Base-by-base conservation (phyloP, 2,329 filamentous ascomycete genomes). In the Parafenestella ontariensis region DNA sequence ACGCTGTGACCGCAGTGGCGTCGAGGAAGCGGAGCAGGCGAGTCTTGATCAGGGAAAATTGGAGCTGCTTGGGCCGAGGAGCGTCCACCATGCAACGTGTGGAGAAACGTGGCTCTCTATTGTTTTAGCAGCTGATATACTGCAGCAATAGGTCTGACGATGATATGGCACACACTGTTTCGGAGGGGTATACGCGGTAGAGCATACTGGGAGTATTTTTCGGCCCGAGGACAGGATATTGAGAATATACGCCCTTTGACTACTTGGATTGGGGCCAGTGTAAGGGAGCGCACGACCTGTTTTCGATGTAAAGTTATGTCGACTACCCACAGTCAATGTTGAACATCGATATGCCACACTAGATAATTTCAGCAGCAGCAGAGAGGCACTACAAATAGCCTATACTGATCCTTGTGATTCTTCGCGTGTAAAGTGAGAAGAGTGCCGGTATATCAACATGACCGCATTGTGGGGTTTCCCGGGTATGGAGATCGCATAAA, bases 31-130 rank as follows among this genome's bases (percentile, higher is more conserved):
- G 13, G 21, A 24, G 37, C 37, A 40, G 21, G 37, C 21, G 37
- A 13, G 7, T 3, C 37, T 24, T 15, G 37, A 40, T 24, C 5
- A 24, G 37, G 37, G 3, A 40, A 21, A 2, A 15, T 15, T 23
- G 37, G 11, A 10, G 21, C 13, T 20, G 11, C 20, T 39, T 21
- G n/a, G 36, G 36, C 15, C 9, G 36, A 10, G 18, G 5, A 10
- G 36, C 36, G 18, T 39, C 18, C 36, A 21, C 20, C 15, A 15
- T 23, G 37, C 37, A 40, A 45, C 40, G 26, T 37, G 48, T 51
- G 48, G 41, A 51, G 48, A 51, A 33, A 51, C 48, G 40, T 51
- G 48, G 48, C 48, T 37, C 26, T 45, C 20, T 23, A 15, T 15
- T 40, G 21, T 23, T 21, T 23, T 34, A 8, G 31, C 3, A 33